Evolutionary conservation across 164 flowering plant genomes (phyloP).

Genomic region (Sedum album): DNA sequence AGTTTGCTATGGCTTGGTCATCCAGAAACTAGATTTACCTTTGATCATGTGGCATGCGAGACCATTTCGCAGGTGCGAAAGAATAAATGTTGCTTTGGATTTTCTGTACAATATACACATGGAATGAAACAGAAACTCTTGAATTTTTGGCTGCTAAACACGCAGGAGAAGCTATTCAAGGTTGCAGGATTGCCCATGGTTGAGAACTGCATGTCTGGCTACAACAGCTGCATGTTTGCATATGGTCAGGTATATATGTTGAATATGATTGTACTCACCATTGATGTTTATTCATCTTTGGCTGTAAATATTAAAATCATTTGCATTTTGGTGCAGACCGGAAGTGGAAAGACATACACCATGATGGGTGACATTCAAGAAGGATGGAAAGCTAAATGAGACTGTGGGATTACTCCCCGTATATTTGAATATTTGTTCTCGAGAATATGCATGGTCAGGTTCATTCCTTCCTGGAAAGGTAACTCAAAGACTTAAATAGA

Average conservation of each 20-base stretch:
- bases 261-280: background rate
- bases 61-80: conserved; percentile 63
- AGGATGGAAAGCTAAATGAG: conserved; percentile 40
- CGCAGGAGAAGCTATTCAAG: conserved; percentile 71
- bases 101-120: background rate
- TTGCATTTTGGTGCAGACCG: conserved; percentile 55
- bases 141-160: background rate
- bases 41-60: conserved; percentile 81
- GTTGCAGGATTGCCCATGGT: conserved; percentile 88
- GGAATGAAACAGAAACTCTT: background rate
- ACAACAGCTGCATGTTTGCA: conserved; percentile 93
- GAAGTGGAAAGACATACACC: conserved; percentile 93
- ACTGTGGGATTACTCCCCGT: conserved; percentile 83
- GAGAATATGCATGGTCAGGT: conserved; percentile 47
- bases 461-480: background rate
- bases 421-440: conserved; percentile 70
- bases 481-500: background rate
- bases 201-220: conserved; percentile 95
- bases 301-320: background rate
- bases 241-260: conserved; percentile 71
- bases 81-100: background rate
- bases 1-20: conserved; percentile 81
- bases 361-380: conserved; percentile 86
- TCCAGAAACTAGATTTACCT: conserved; percentile 84
- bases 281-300: background rate